Percentiles rank a stretch among this genome's conserved stretches.
phyloP scores from a whole-genome alignment of 2,329 filamentous ascomycete genomes.

The Stagonosporopsis chrysanthemi region DNA sequence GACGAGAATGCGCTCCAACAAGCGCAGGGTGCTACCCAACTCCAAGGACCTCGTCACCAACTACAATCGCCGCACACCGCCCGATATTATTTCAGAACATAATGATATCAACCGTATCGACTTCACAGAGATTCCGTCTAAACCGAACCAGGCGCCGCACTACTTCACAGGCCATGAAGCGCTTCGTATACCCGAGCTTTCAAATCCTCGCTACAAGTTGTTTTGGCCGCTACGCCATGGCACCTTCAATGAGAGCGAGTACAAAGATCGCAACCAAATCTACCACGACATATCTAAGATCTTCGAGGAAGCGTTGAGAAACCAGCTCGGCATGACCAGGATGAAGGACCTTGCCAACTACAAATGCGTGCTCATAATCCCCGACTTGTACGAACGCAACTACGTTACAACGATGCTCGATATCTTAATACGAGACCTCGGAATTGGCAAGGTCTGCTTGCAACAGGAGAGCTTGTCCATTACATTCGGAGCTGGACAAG shows the following conservation, averaged over 20 bases:
- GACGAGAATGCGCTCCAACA: constrained; percentile 88
- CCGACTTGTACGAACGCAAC: constrained; percentile 93
- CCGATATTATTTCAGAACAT: constrained; percentile 89
- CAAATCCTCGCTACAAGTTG: constrained; percentile 86
- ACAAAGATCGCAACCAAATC: constrained; percentile 78
- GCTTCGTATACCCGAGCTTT: constrained; percentile 86
- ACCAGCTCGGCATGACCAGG: constrained; percentile 79
- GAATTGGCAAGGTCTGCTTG: constrained; percentile 88
- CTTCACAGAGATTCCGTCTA: constrained; percentile 82
- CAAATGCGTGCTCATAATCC: constrained; percentile 95
- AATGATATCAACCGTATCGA: constrained; percentile 94
- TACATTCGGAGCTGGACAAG: constrained; percentile 93
- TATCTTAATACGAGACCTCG: constrained; percentile 86
- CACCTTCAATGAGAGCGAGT: constrained; percentile 90
- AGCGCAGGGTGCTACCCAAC: constrained; percentile 94
- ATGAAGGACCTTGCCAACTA: constrained; percentile 88
- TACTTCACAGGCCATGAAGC: constrained; percentile 85
- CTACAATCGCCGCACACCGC: constrained; percentile 84
- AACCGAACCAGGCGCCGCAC: constrained; percentile 68
- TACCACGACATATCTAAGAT: constrained; percentile 88
- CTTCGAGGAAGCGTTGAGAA: constrained; percentile 82
- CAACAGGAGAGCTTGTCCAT: constrained; percentile 96
- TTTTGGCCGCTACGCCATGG: constrained; percentile 91
- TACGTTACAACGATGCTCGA: constrained; percentile 87
- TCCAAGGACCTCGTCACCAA: constrained; percentile 95